Evolutionary conservation across 176 grass and related monocot genomes (phyloP), one percentile per base, ranked within the genome.

Genomic region (Aegilops tauschii): DNA sequence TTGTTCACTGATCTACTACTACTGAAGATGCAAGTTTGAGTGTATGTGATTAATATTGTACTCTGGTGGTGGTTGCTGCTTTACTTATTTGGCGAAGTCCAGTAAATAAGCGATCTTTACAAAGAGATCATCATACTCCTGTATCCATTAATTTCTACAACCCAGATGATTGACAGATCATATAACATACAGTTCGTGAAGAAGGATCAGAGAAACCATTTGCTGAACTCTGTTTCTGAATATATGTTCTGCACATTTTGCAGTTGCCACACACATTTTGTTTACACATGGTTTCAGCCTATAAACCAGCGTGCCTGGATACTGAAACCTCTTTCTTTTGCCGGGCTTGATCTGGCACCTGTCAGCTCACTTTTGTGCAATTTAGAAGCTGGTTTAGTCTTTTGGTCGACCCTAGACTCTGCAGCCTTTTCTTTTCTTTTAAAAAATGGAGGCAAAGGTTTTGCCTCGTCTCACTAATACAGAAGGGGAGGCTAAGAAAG

Each of bases 31-130:
- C 31, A 75, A 49, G 42, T 77, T 47, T 27, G 16, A 69, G 31
- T 16, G 8, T 64, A 42, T 39, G 28, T 76, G 23, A 63, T 67
- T 65, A 42, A 61, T 65, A 77, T 17, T 86, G 23, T 65, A 73
- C 66, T 28, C 4, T 52, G 13, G 49, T 52, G 49, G 8, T 37
- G 65, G 79, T 73, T 83, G 5, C 73, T 20, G 37, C 40, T 69
- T 11, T 13, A 66, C 40, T 25, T 79, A 78, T 52, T 64, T 83
- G 80, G 74, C 25, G 35, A 79, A 16, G 23, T 17, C 3, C 73
- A 78, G 45, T 87, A 87, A 90, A 83, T 83, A 86, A 86, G 8
- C 18, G 9, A 45, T 31, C n/a, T 73, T 32, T 90, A 18, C 40
- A 83, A 82, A 58, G 12, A 66, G 69, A 25, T 54, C 31, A 65